Percentiles rank a stretch among this genome's conserved stretches.
These are phyloP conservation scores for Neurospora tetraspora DNA, from an alignment of 495 filamentous ascomycete genomes.

Conservation along the genomic window DNA sequence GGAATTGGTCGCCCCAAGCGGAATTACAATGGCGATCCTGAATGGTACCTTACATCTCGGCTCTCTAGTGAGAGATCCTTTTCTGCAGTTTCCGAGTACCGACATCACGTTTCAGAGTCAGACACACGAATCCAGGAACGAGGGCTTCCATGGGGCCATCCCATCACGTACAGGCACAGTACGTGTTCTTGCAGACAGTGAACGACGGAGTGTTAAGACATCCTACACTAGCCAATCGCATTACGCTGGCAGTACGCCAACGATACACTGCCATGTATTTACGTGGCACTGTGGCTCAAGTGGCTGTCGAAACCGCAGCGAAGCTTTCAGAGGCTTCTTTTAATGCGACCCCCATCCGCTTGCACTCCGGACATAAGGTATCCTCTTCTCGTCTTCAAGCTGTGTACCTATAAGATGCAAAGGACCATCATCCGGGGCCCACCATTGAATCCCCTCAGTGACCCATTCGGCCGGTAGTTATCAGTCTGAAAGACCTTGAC, in stretches of 20 bases:
- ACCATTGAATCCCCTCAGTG: neutral
- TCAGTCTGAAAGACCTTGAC: neutral
- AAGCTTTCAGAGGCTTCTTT: neutral
- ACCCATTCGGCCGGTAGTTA: neutral
- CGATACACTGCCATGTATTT: neutral
- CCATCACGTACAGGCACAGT: neutral
- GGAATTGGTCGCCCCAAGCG: neutral
- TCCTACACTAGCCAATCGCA: neutral
- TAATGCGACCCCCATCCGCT: neutral
- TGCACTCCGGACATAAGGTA: neutral
- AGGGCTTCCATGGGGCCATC: neutral
- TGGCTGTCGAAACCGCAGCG: neutral
- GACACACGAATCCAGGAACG: neutral
- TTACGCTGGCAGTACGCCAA: neutral
- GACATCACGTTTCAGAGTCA: conserved; percentile 1
- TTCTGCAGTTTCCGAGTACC: neutral
- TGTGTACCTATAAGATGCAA: neutral
- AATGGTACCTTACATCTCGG: neutral
- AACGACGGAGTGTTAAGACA: neutral
- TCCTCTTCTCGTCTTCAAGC: neutral
- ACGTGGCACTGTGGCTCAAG: neutral
- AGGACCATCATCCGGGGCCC: neutral
- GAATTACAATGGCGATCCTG: neutral
- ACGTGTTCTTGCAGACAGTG: neutral
- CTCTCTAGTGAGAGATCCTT: neutral